Percentiles rank a stretch among this genome's conserved stretches.
Evolutionary conservation across 441 rosid species (phyloP).

Genomic region (Gossypium aridum): DNA sequence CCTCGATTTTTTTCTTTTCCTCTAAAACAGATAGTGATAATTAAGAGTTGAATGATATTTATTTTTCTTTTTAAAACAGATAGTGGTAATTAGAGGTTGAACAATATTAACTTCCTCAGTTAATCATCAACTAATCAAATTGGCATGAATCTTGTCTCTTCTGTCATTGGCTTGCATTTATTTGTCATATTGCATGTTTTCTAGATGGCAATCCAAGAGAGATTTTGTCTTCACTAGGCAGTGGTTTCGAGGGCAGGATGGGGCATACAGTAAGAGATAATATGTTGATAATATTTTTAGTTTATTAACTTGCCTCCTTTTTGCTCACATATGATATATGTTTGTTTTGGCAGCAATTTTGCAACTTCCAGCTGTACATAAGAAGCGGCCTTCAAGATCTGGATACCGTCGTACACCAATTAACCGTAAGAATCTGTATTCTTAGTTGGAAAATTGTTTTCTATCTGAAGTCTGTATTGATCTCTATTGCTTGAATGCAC

Average conservation of each 20-base stretch:
- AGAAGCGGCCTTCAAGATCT: constrained; percentile 71
- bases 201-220: constrained; percentile 89
- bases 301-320: constrained; percentile 16
- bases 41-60: neutral
- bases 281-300: constrained; percentile 7
- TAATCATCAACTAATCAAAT: neutral
- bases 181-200: constrained; percentile 24
- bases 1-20: neutral
- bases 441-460: neutral
- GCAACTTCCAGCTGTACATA: constrained; percentile 78
- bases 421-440: constrained; percentile 56
- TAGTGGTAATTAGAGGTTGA: neutral
- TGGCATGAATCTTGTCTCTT: constrained; percentile 8
- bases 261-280: constrained; percentile 94
- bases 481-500: constrained; percentile 3
- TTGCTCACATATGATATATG: constrained; percentile 12
- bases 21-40: neutral
- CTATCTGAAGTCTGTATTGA: constrained; percentile 10
- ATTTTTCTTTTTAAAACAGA: neutral
- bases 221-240: constrained; percentile 98
- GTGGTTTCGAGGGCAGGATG: constrained; percentile 98
- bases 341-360: constrained; percentile 65
- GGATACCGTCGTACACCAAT: constrained; percentile 87
- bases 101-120: constrained; percentile 1
- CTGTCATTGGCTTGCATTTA: constrained; percentile 10